These are phyloP conservation scores for Zygosaccharomyces pseudobailii DNA, from an alignment of 1,139 yeast genomes.

Conservation along the genomic window DNA sequence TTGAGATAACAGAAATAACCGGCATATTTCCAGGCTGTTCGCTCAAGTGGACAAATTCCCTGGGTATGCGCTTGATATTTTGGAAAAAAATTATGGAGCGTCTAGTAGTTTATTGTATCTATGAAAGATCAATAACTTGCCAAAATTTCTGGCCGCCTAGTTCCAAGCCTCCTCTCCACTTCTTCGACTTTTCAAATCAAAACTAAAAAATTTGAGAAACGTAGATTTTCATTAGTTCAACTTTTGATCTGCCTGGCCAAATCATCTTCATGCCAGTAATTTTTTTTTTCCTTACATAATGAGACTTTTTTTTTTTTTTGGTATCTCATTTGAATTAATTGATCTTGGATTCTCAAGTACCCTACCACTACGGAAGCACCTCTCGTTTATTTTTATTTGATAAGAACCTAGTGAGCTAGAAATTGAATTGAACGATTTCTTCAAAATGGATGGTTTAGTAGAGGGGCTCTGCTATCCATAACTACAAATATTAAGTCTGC, in stretches of 20 bases:
- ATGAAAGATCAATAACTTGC: too few species aligned
- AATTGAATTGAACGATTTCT: constrained; percentile 64
- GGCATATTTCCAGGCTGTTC: too few species aligned
- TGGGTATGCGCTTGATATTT: too few species aligned
- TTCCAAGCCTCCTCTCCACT: constrained; percentile 29
- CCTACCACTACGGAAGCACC: constrained; percentile 93
- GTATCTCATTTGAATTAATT: constrained; percentile 81
- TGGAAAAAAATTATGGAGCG: too few species aligned
- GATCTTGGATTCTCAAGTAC: constrained; percentile 69
- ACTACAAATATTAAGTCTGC: constrained; percentile 85
- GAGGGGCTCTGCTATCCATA: constrained; percentile 63
- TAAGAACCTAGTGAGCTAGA: constrained; percentile 67
- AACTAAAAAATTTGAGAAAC: constrained; percentile 74
- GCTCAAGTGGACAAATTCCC: too few species aligned
- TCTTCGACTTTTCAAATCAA: constrained; percentile 67
- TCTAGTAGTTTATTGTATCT: too few species aligned
- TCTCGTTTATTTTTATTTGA: constrained; percentile 78
- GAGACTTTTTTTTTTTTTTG: constrained; percentile 82
- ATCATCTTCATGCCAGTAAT: constrained; percentile 91
- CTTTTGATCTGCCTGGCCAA: constrained; percentile 79
- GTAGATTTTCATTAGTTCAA: constrained; percentile 75
- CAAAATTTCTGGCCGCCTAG: too few species aligned
- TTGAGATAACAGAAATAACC: too few species aligned
- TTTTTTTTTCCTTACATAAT: constrained; percentile 83
- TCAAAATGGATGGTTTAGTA: constrained; percentile 66